Evolutionary conservation across 2,329 filamentous ascomycete genomes (phyloP), one percentile per base, ranked within the genome.

Genomic region (Xylaria sp.): DNA sequence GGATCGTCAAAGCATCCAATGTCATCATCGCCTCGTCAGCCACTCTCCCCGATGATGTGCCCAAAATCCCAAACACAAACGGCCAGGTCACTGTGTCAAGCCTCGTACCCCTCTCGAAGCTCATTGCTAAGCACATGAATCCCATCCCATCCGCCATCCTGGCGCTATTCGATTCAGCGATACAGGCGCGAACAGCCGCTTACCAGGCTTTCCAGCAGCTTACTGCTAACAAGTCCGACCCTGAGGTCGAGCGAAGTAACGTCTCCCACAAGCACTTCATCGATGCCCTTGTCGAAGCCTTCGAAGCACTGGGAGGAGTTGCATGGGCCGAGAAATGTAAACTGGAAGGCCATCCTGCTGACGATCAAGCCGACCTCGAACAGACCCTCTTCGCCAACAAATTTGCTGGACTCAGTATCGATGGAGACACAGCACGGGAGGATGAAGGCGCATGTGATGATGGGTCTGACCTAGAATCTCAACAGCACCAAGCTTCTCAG

Each of bases 221-320:
- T 10, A 75, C 74, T 36, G 72, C 73, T 6, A 61, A 71, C 6
- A 75, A 74, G 27, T 73, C 75, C 4, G 79, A 81, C 45, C 76
- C 77, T 5, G 77, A 80, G 7, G 72, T 81, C 6, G 71, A 80
- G 56, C 73, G 71, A 54, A 81, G 77, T 63, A 83, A 83, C 65
- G 67, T 63, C 1, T 75, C 75, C 0, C 81, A 85, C 69, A 79
- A 80, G 50, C 69, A 77, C 42, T 84, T 83, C 67, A 83, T 84
- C 58, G 76, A 83, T 49, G 75, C 74, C 1, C 76, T 85, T 1
- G 73, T 68, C 3, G 68, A 79, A 3, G 77, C 78, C 0, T 82
- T 82, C 39, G 36, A 76, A 0, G 71, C 72, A 7, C 57, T 68
- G 13, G 65, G 65, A 33, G 65, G 65, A 13, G 17, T 15, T 56